Base-by-base conservation (phyloP, 305 asterid genomes). In the Fraxinus velutina region DNA sequence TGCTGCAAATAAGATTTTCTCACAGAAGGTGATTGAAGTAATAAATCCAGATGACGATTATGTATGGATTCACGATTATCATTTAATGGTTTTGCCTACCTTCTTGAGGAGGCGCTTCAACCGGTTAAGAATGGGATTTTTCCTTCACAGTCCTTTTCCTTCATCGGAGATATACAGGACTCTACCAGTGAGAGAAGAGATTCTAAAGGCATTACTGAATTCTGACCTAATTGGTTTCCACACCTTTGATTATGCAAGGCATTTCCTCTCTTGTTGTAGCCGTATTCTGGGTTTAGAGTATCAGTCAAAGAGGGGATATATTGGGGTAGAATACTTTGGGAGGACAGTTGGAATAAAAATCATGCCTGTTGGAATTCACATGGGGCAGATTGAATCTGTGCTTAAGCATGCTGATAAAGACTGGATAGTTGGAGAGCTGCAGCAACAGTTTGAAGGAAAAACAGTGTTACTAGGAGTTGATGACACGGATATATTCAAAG, bases 61-160 rank as follows among this genome's bases (percentile, higher is more conserved):
- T 68, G 87, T 88, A 30, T 88, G 91, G 91, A 88, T 88, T 66
- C 88, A 88, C 77, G 91, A 88, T 79, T 88, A 88, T 81, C 91
- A 88, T 83, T 78, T 88, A 19, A 88, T 88, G 91, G 91, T 88
- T 80, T 47, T 88, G 80, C 91, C 91, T 27, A 86, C 88, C 78
- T 82, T 88, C 80, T 83, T 88, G 85, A 80, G 91, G 36, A 79
- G 91, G 87, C 87, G 87, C 12, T 88, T 88, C 64, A 88, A 84
- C 80, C 80, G 88, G 50, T 50, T 88, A 82, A 81, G 91, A 60
- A 88, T 88, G 91, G 91, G 91, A 0, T 88, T 88, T 77, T 88
- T 88, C 78, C 84, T 88, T 22, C 90, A 88, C 77, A 86, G 90
- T 73, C 90, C 90, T 22, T 88, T 88, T 37, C 90, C 90, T 79